Evolutionary conservation across 768 basidiomycete genomes (phyloP), one percentile per base, ranked within the genome.

Genomic region (Pulveroboletus sp.): DNA sequence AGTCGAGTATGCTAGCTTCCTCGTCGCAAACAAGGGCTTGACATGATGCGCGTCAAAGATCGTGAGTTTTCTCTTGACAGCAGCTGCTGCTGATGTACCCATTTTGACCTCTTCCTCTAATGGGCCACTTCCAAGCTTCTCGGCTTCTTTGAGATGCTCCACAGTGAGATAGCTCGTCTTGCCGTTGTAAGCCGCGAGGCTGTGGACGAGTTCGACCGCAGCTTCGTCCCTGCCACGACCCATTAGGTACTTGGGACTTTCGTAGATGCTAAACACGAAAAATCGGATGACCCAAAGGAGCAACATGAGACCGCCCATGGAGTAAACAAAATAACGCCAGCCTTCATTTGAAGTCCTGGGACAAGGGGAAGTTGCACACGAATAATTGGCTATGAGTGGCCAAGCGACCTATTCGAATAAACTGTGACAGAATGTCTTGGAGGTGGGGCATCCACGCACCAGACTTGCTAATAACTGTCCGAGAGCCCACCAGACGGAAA

Each of bases 401-500:
- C 86, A 88, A 4, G 86, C 85, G 53, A 88, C 71, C 76, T 83
- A 39, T 39, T 15, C 6, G 18, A 48, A 51, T 24, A n/a, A 49
- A 47, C 6, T 42, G 14, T 28, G 15, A 27, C 21, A 14, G 10
- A 28, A 14, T 31, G 12, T 0, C 38, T 58, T 28, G 3, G 24
- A 30, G 46, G 31, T 2, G 9, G 8, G 11, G 33, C 0, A 2
- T 11, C 3, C 10, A 50, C 67, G n/a, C 37, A 75, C 75, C 43
- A 77, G 57, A 55, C 74, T 77, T 15, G 80, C 83, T 42, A 85
- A 60, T 0, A 88, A 74, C 61, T 88, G 87, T 3, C 86, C 86
- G 31, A 89, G 73, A 6, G 84, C 82, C 88, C 88, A 90, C 83
- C 84, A 89, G 33, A 88, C 78, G 0, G 86, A 86, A 15, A 89